Evolutionary conservation across 2,329 filamentous ascomycete genomes (phyloP), one percentile per base, ranked within the genome.

Genomic region (Cladobotryum protrusum): DNA sequence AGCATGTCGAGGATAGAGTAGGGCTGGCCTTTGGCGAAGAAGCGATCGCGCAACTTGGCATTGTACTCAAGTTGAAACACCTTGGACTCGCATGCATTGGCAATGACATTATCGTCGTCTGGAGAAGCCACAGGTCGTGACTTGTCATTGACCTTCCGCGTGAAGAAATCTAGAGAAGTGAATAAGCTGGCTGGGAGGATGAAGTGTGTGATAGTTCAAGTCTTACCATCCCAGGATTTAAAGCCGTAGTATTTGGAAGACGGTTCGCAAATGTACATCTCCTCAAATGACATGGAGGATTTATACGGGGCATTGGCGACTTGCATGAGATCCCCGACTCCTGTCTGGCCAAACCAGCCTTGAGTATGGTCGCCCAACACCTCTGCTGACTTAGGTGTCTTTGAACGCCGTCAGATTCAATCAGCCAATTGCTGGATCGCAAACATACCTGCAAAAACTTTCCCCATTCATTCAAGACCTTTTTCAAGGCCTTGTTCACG

Each of bases 1-100:
- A 88, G 70, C 80, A 86, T 86, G 61, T 86, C 78, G 2, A 70
- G 57, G 15, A 85, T 63, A 0, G 81, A 85, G 66, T 87, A 88
- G 0, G 82, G 82, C 64, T 87, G 82, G 8, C 74, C 76, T 62
- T 88, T 89, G 59, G 82, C 72, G 76, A 82, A 87, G 71, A 88
- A 88, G 6, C 65, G 64, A 58, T 85, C 82, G 17, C 77, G 77
- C 1, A 78, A 68, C 46, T 76, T 72, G 45, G 81, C 77, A 42
- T 77, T 57, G 24, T 63, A 66, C 7, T 67, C 69, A 2, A 83
- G 60, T 44, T 76, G 72, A 65, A 76, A 86, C 0, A 78, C 74
- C 37, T 73, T 75, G 12, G 79, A 82, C 61, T 88, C 84, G 65
- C 84, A 87, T 1, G 78, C 75, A 61, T 85, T 87, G 45, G 70